Conservation (phyloP, 768 basidiomycete genomes). For the Kwoniella bestiolae region DNA sequence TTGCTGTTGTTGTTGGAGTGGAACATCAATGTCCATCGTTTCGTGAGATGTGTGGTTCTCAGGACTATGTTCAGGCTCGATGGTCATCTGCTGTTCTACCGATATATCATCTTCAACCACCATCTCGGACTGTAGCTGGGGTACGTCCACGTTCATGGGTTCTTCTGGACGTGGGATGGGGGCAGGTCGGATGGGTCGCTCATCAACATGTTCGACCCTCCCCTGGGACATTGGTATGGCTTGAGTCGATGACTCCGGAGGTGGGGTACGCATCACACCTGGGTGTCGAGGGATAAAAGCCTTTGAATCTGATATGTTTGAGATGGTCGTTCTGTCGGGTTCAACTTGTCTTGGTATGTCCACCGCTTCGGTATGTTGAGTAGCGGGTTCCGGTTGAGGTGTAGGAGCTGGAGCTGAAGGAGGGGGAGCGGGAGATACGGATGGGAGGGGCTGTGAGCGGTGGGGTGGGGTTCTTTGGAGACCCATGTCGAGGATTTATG, state of each 20-base stretch:
- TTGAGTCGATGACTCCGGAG: conserved; percentile 21
- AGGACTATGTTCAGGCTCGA: background rate
- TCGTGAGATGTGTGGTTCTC: background rate
- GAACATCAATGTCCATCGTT: background rate
- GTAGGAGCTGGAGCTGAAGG: background rate
- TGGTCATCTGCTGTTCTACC: background rate
- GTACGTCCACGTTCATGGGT: background rate
- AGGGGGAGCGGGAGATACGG: background rate
- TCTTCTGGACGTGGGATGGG: conserved; percentile 1
- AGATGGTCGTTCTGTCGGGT: conserved; percentile 4
- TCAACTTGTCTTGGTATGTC: background rate
- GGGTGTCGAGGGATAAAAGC: conserved; percentile 35
- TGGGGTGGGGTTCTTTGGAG: conserved; percentile 43
- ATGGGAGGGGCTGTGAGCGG: conserved; percentile 11
- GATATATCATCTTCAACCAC: background rate
- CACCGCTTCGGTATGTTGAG: background rate
- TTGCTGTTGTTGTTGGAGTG: background rate
- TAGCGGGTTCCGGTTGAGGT: background rate
- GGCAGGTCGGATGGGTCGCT: conserved; percentile 23
- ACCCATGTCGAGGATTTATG: conserved; percentile 24
- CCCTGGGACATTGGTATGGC: too few species aligned
- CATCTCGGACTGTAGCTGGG: background rate
- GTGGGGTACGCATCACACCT: conserved; percentile 37
- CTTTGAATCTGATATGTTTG: conserved; percentile 15
- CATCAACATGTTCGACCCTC: conserved; percentile 17